phyloP scores from a whole-genome alignment of 768 basidiomycete genomes.

The Ramaria sp. region DNA sequence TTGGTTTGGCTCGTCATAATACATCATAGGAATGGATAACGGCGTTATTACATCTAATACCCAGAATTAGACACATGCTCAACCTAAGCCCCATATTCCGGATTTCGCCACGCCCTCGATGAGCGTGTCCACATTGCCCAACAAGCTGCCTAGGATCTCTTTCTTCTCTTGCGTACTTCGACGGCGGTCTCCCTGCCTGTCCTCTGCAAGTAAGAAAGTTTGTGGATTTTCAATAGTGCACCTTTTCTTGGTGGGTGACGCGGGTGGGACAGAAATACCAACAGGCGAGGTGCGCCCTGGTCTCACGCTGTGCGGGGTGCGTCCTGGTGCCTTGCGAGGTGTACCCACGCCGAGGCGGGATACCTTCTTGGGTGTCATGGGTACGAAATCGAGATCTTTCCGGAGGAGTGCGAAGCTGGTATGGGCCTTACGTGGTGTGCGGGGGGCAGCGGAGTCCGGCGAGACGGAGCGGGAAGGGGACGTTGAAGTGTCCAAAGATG shows the following conservation, averaged over 20 bases:
- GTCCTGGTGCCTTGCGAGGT: slow-evolving; percentile 9
- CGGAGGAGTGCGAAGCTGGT: slow-evolving; percentile 50
- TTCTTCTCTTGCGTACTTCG: slow-evolving; percentile 71
- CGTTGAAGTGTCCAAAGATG: slow-evolving; percentile 11
- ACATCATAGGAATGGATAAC: no score
- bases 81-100: slow-evolving; percentile 75
- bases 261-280: slow-evolving; percentile 9
- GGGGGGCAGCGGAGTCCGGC: slow-evolving; percentile 15
- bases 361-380: slow-evolving; percentile 58
- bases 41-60: no score
- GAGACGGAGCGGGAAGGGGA: slow-evolving; percentile 19
- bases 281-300: slow-evolving; percentile 6
- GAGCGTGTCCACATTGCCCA: slow-evolving; percentile 86
- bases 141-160: slow-evolving; percentile 64
- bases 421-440: slow-evolving; percentile 20
- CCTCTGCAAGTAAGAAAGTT: neutral
- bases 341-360: slow-evolving; percentile 23
- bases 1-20: no score
- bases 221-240: neutral
- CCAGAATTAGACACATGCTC: neutral
- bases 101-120: slow-evolving; percentile 82
- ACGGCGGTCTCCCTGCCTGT: slow-evolving; percentile 24
- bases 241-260: slow-evolving; percentile 2
- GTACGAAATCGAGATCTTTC: slow-evolving; percentile 64
- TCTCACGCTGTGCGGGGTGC: slow-evolving; percentile 11